phyloP scores from a whole-genome alignment of 2,329 filamentous ascomycete species.

The Trematosphaeria pertusa region DNA sequence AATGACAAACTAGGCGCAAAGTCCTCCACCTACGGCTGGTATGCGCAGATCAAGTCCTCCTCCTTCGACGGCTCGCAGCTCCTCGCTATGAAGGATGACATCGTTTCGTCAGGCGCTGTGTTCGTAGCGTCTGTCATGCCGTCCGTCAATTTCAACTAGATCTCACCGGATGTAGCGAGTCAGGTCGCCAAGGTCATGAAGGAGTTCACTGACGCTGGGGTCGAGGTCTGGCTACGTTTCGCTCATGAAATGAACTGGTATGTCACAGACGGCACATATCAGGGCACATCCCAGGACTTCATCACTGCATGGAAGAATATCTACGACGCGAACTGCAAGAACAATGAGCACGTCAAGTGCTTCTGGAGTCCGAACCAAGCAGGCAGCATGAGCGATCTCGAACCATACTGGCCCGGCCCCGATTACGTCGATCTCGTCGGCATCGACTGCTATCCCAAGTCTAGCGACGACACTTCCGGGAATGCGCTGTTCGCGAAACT shows the following conservation, averaged over 20 bases:
- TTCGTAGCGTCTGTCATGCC: conserved; percentile 23
- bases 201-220: conserved; percentile 20
- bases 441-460: conserved; percentile 18
- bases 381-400: conserved; percentile 3
- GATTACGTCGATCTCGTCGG: conserved; percentile 21
- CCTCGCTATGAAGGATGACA: conserved; percentile 15
- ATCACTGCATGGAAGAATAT: conserved; percentile 21
- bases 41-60: conserved; percentile 16
- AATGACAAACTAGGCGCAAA: conserved; percentile 12
- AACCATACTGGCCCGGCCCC: conserved; percentile 17
- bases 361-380: conserved; percentile 21
- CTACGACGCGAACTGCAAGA: conserved; percentile 19
- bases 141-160: conserved; percentile 15
- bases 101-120: conserved; percentile 16
- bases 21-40: conserved; percentile 17
- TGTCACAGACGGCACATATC: conserved; percentile 14
- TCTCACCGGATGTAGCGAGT: conserved; percentile 12
- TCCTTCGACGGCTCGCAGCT: conserved; percentile 19
- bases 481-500: conserved; percentile 11
- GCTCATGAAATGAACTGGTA: conserved; percentile 26
- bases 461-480: conserved; percentile 4
- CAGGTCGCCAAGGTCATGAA: conserved; percentile 19
- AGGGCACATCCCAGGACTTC: conserved; percentile 13
- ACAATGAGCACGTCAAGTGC: conserved; percentile 14
- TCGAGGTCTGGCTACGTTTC: conserved; percentile 20